Conservation (phyloP, 2,329 filamentous ascomycete species). For the Colletotrichum sansevieriae region DNA sequence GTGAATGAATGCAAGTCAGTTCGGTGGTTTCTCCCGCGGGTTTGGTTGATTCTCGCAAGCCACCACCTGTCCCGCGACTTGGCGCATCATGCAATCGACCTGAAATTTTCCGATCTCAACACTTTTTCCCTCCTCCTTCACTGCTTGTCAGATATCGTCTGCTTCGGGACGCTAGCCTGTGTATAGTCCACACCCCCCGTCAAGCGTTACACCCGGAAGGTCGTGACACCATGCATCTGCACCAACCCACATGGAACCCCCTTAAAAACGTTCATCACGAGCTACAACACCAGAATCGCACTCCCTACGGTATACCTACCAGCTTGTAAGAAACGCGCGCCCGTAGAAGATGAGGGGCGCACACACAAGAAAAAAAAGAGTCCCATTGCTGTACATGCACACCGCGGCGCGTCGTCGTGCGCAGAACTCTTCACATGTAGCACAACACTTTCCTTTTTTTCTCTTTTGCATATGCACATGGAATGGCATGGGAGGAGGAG, state of each 20-base stretch:
- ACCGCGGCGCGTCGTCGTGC: conserved; percentile 15
- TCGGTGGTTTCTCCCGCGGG: neutral
- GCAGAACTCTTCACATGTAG: neutral
- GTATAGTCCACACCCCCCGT: neutral
- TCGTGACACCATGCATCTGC: conserved; percentile 2
- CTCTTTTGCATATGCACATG: neutral
- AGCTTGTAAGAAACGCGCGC: no score
- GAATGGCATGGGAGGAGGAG: neutral
- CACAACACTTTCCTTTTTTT: neutral
- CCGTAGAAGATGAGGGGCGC: no score
- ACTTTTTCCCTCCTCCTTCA: neutral
- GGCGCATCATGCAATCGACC: neutral
- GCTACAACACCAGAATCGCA: neutral
- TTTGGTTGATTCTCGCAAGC: neutral
- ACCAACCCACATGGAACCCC: neutral
- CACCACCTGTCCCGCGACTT: neutral
- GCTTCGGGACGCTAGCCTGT: neutral
- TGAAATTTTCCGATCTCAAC: no score
- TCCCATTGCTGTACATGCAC: neutral
- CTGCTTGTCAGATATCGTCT: neutral
- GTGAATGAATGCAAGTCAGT: no score
- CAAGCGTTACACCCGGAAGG: neutral
- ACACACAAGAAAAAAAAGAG: no score
- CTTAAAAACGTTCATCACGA: neutral
- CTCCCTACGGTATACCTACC: neutral